Evolutionary conservation across 2,329 filamentous ascomycete genomes (phyloP).

Genomic region (Aspergillus ustus): DNA sequence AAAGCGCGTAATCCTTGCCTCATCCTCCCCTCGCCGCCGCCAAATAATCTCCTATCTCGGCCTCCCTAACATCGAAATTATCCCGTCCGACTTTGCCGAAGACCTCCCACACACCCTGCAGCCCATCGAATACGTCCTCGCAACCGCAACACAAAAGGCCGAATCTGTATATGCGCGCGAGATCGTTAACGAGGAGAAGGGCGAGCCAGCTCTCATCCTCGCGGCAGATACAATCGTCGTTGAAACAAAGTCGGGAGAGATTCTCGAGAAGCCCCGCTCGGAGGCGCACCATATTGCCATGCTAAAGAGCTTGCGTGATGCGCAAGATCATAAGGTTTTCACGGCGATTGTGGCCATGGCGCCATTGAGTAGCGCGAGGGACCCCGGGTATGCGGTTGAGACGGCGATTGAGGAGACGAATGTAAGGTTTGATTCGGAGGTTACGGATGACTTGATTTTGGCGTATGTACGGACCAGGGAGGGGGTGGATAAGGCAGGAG

Average conservation of each 20-base stretch:
- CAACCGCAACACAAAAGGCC: slow-evolving; percentile 83
- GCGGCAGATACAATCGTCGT: slow-evolving; percentile 92
- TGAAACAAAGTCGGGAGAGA: slow-evolving; percentile 67
- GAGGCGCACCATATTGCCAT: slow-evolving; percentile 83
- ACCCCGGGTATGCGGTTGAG: slow-evolving; percentile 84
- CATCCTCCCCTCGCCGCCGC: slow-evolving; percentile 81
- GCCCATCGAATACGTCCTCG: slow-evolving; percentile 88
- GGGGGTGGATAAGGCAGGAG: slow-evolving; percentile 93
- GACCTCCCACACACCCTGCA: slow-evolving; percentile 79
- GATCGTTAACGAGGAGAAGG: slow-evolving; percentile 58
- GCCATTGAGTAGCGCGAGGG: slow-evolving; percentile 76
- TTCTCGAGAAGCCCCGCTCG: slow-evolving; percentile 87
- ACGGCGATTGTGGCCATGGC: slow-evolving; percentile 85
- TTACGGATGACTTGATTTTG: slow-evolving; percentile 81
- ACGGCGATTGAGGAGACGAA: slow-evolving; percentile 85
- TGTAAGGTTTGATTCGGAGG: slow-evolving; percentile 79
- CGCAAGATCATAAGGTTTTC: slow-evolving; percentile 76
- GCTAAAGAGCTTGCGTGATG: slow-evolving; percentile 80
- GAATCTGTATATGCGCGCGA: slow-evolving; percentile 70
- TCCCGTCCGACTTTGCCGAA: slow-evolving; percentile 82
- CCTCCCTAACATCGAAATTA: slow-evolving; percentile 78
- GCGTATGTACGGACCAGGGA: slow-evolving; percentile 74
- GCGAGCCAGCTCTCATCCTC: slow-evolving; percentile 83
- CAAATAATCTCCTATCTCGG: slow-evolving; percentile 80
- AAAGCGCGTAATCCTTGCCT: slow-evolving; percentile 86